Evolutionary conservation across 768 basidiomycete species (phyloP).

Genomic region (Rhizopogon rudus): DNA sequence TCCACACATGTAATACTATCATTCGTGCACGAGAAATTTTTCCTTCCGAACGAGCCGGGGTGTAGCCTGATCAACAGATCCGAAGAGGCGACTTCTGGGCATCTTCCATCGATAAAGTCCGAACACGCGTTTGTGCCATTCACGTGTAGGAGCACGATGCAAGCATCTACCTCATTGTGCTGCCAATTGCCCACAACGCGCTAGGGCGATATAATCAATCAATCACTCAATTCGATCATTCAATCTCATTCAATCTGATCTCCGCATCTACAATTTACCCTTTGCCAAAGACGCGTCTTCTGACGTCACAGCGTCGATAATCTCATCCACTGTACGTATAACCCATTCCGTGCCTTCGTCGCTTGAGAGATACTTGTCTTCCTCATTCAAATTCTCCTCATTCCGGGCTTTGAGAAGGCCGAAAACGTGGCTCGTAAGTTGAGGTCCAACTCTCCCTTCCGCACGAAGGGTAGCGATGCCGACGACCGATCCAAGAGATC

Average conservation of each 20-base stretch:
- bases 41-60: conserved; percentile 17
- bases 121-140: conserved; percentile 24
- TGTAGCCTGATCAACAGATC: conserved; percentile 11
- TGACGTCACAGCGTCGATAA: conserved; percentile 67
- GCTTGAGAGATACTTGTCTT: conserved; percentile 75
- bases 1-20: conserved; percentile 27
- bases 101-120: conserved; percentile 13
- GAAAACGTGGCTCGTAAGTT: conserved; percentile 84
- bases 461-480: conserved; percentile 83
- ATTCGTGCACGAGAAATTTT: conserved; percentile 21
- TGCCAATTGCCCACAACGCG: conserved; percentile 13
- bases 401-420: conserved; percentile 83
- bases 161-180: conserved; percentile 4
- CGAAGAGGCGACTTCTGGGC: conserved; percentile 11
- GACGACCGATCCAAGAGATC: conserved; percentile 78
- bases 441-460: conserved; percentile 80
- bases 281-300: conserved; percentile 35
- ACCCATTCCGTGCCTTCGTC: conserved; percentile 92
- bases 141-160: conserved; percentile 31
- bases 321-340: conserved; percentile 73
- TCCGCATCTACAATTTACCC: conserved; percentile 53
- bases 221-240: conserved; percentile 19
- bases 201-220: conserved; percentile 23
- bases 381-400: conserved; percentile 52
- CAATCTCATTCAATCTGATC: conserved; percentile 18